Evolutionary conservation across 2,329 filamentous ascomycete species (phyloP).

Genomic region (Hortaea werneckii): DNA sequence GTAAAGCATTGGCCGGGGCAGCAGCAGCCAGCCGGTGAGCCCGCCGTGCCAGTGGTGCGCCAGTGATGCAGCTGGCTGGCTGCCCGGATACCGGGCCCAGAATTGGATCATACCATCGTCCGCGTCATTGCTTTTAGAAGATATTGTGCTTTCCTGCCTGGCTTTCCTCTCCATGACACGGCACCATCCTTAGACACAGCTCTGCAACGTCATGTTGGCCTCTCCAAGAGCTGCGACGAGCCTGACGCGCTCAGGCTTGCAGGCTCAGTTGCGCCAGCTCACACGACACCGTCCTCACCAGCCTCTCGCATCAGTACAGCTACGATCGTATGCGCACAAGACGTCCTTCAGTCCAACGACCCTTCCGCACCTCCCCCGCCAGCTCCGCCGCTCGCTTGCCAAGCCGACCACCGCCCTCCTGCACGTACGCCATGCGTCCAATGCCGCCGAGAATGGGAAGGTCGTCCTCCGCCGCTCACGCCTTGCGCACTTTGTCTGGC

Average conservation of each 20-base stretch:
- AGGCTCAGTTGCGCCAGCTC: constrained; percentile 1
- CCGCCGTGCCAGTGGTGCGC: too few species aligned
- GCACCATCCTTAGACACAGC: too few species aligned
- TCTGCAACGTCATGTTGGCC: constrained; percentile 1
- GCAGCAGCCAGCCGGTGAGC: too few species aligned
- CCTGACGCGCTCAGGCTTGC: background rate
- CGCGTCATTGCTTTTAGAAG: too few species aligned
- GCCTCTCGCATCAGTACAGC: background rate
- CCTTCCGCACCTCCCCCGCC: constrained; percentile 8
- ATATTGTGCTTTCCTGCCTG: too few species aligned
- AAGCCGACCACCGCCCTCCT: constrained; percentile 7
- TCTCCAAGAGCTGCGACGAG: constrained; percentile 4
- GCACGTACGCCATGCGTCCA: constrained; percentile 13
- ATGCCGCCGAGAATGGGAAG: constrained; percentile 1
- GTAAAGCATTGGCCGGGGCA: too few species aligned
- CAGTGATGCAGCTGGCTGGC: too few species aligned
- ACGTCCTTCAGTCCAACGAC: constrained; percentile 3
- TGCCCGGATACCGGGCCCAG: too few species aligned
- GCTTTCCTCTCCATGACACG: too few species aligned
- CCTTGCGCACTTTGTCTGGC: constrained; percentile 49
- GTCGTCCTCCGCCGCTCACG: constrained; percentile 12
- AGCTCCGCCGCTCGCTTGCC: constrained; percentile 4
- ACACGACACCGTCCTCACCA: background rate
- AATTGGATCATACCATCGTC: too few species aligned
- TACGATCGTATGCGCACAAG: background rate